Base-by-base conservation (phyloP, 2,329 filamentous ascomycete genomes). In the Botrytis elliptica region DNA sequence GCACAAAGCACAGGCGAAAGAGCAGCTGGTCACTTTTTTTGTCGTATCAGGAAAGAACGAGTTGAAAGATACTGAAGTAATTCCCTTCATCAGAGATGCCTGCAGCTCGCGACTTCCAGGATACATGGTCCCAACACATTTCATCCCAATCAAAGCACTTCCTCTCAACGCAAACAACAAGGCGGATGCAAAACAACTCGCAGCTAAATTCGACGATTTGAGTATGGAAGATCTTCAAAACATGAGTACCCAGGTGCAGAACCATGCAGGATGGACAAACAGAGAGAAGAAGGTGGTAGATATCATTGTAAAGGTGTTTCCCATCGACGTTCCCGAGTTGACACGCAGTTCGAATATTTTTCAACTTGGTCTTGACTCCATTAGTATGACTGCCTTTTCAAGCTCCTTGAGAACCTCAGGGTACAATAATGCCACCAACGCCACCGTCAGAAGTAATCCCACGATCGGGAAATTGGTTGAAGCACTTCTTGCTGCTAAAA, bases 41-140 rank as follows among this genome's bases (percentile, higher is more conserved):
- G 83, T 89, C 6, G 83, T 84, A 7, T 79, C 79, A 3, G 62
- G 64, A 18, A 22, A 69, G 33, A 63, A 74, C 22, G 3, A 55
- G 22, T 29, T 80, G 5, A 81, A 83, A 2, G 79, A 82, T 25
- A 77, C 84, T 18, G 78, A 80, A 0, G 78, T 90, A 4, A 82
- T 86, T 12, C 81, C 79, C 0, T 81, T 81, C 5, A 88, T 90
- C 9, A 86, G 86, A 76, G 84, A 87, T 38, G 88, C 89, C n/a
- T 97, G 94, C 77, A 87, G 88, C 49, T 84, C 88, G 2, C 89
- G 85, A 36, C 86, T 98, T 4, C 93, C 95, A 0, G 88, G 87
- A 0, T 98, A 98, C 81, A 98, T 98, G 95, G 88, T 98, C 2
- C 95, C 95, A 0, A 95, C 93, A 0, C 93, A 96, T 79, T 90